Base-by-base conservation (phyloP, 768 basidiomycete species). In the Pisolithus microcarpus region DNA sequence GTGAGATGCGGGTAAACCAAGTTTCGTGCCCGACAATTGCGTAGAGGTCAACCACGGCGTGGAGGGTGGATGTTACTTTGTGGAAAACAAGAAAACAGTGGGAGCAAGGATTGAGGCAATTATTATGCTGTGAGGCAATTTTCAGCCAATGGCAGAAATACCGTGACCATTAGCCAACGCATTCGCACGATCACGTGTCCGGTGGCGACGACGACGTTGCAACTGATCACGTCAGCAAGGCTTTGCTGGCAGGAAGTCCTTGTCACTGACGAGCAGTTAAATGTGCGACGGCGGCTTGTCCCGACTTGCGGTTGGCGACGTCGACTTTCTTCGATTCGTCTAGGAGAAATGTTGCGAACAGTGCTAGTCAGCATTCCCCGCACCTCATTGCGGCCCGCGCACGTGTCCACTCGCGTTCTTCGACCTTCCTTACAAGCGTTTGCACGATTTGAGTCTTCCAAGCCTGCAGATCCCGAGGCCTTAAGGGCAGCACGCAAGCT, bases 71-170 rank as follows among this genome's bases (percentile, higher is more conserved):
- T 8, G 39, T 40, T 3, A 18, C 30, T 10, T 10, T 8, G 18
- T 11, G 26, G 31, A 28, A 26, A 8, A n/a, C 43, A 48, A 15
- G n/a, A n/a, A n/a, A n/a, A n/a, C n/a, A n/a, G n/a, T n/a, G n/a
- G n/a, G n/a, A 40, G 38, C 31, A 48, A 52, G 30, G 30, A 3
- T 2, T 70, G 72, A 70, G 72, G 71, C 72, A 74, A 60, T 73
- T 74, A 44, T 66, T 70, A 71, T 51, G 53, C 61, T 40, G n/a
- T 43, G 42, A 43, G 42, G 24, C 42, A 34, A 43, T 43, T 43
- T 43, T 43, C 42, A 43, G 44, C 66, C 69, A 66, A 69, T 67
- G 49, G 67, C 65, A 64, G 67, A 59, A 62, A 65, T 52, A 56
- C 56, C 61, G 58, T 40, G 13, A 7, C 36, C 7, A 40, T 30